These are phyloP conservation scores for Colletotrichum sp. DNA, from an alignment of 2,329 filamentous ascomycete species.

Conservation along the genomic window DNA sequence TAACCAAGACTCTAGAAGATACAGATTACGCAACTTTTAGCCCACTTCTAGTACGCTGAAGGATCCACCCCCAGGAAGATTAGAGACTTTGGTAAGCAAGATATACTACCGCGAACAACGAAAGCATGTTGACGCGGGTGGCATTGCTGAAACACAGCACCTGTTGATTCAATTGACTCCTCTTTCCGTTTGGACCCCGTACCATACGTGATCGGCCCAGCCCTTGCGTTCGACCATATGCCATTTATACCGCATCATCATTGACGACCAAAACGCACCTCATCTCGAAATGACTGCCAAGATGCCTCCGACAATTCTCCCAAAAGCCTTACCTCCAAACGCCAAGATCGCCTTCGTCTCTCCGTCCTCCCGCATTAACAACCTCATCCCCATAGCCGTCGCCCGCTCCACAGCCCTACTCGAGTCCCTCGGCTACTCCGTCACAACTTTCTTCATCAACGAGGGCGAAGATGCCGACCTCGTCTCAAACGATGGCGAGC, in stretches of 20 bases:
- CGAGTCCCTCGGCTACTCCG: conserved; percentile 33
- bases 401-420: conserved; percentile 33
- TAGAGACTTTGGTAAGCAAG: background rate
- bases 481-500: conserved; percentile 23
- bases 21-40: background rate
- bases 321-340: conserved; percentile 34
- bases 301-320: conserved; percentile 21
- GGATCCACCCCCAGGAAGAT: background rate
- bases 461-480: background rate
- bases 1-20: background rate
- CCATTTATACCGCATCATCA: background rate
- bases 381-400: conserved; percentile 29
- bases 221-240: background rate
- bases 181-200: background rate
- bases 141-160: background rate
- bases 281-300: background rate
- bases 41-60: background rate
- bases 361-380: conserved; percentile 41
- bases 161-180: background rate
- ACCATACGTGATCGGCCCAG: background rate
- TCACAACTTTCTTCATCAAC: conserved; percentile 33
- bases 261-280: background rate
- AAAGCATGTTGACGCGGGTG: background rate
- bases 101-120: background rate
- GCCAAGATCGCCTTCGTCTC: conserved; percentile 44